These are phyloP conservation scores for Rhytidiadelphus loreus DNA, from an alignment of 225 moss, liverwort and hornwort species.

Conservation along the genomic window DNA sequence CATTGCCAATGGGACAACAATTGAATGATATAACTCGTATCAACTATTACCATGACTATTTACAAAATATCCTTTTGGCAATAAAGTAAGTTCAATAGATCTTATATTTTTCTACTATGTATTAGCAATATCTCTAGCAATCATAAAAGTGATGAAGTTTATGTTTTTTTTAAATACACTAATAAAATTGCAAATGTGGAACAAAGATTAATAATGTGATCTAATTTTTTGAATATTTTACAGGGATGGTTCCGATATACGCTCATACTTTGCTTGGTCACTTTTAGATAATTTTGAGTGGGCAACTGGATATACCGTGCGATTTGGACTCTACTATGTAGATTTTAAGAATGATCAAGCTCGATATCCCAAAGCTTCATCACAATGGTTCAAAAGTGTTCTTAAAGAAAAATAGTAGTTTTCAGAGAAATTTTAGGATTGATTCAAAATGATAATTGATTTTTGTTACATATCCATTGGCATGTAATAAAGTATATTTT, in stretches of 20 bases:
- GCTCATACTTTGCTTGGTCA: slow-evolving; percentile 31
- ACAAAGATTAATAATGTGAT: not conserved
- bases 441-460: not conserved
- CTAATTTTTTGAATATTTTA: not conserved
- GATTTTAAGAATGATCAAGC: slow-evolving; percentile 28
- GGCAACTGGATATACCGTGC: slow-evolving; percentile 16
- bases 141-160: not conserved
- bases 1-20: slow-evolving; percentile 2
- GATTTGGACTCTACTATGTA: slow-evolving; percentile 32
- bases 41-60: slow-evolving; percentile 28
- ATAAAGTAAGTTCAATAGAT: not conserved
- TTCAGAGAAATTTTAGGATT: too few relatives aligned
- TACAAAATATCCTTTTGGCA: slow-evolving; percentile 17
- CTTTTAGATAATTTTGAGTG: slow-evolving; percentile 41
- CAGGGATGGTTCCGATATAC: slow-evolving; percentile 16
- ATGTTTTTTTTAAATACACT: fast-evolving
- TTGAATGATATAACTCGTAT: slow-evolving; percentile 9
- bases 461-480: not conserved
- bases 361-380: slow-evolving; percentile 31
- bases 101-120: not conserved
- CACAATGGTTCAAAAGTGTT: not conserved
- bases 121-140: fast-evolving
- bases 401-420: not conserved
- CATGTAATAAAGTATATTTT: not conserved
- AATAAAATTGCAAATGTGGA: not conserved